phyloP scores from a whole-genome alignment of 2,329 filamentous ascomycete species.

The Pseudogymnoascus sp. region DNA sequence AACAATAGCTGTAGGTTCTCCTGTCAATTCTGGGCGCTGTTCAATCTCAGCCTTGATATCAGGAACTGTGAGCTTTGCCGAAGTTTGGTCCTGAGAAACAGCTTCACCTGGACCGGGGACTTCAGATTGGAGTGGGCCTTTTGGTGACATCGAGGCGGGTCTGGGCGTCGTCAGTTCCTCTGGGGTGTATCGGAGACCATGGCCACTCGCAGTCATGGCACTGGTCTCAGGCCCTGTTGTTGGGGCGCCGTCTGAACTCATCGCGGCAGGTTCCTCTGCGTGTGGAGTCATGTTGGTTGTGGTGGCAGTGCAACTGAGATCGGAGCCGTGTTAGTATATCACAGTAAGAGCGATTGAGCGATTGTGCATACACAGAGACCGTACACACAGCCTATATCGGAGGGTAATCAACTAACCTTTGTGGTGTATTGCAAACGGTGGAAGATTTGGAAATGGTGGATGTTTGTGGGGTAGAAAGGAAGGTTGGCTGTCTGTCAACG shows the following conservation, averaged over 20 bases:
- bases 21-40: not conserved
- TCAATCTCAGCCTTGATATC: not conserved
- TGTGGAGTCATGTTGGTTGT: not conserved
- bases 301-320: not conserved
- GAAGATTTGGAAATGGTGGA: not conserved
- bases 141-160: not conserved
- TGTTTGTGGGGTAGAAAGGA: not conserved
- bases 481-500: not conserved
- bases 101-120: not conserved
- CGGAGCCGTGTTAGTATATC: not conserved
- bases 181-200: constrained; percentile 14
- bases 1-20: not conserved
- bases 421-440: not conserved
- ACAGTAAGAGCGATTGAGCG: not conserved
- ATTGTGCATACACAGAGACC: not conserved
- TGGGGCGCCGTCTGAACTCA: not conserved
- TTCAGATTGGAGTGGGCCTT: not conserved
- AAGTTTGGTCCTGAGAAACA: not conserved
- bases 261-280: not conserved
- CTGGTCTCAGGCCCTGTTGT: not conserved
- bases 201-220: not conserved
- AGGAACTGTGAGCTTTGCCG: not conserved
- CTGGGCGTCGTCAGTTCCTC: constrained; percentile 16
- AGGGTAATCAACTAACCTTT: not conserved
- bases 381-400: not conserved